Evolutionary conservation across 2,329 filamentous ascomycete species (phyloP), one percentile per base, ranked within the genome.

Genomic region (Aschersonia sp.): DNA sequence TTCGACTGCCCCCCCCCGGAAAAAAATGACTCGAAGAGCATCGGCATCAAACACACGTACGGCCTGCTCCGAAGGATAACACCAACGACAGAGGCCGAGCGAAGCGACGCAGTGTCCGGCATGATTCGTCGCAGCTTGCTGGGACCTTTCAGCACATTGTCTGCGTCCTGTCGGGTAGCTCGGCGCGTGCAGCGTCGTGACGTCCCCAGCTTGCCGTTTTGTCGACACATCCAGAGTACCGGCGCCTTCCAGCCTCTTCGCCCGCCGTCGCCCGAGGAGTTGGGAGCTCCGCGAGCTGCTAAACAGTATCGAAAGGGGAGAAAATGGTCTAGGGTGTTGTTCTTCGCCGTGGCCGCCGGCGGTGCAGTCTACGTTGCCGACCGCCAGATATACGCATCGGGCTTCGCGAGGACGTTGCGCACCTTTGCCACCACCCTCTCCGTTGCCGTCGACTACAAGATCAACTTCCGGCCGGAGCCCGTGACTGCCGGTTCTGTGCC

Each of bases 361-460:
- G 85, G 81, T 31, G 61, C 73, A 5, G 62, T 80, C 47, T 94
- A 87, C 61, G 64, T 78, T 7, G 58, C 83, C 51, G 92, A 98
- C 65, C 75, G 65, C 10, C 75, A 84, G 53, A 72, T 85, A 59
- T 94, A 92, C 65, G 86, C 88, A 46, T 83, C 85, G 1, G 84
- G 86, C 9, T 68, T 95, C 30, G 79, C 76, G 40, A 84, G 92
- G 48, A 91, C 85, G 30, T 65, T 85, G 42, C 83, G 84, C 42
- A 96, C 92, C 0, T 95, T 97, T 62, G 74, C 75, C 41, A 79
- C 79, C 3, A 91, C 89, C 5, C 68, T 94, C 9, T 60, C 89
- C 44, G 85, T 94, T 12, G 91, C 89, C 1, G 59, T 89, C 30
- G 92, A 98, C 69, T 97, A 98, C 72, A 97, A 96, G 69, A 72